Evolutionary conservation across 228 moss, liverwort and hornwort genomes (phyloP).

Genomic region (Sphagnum magellanicum): DNA sequence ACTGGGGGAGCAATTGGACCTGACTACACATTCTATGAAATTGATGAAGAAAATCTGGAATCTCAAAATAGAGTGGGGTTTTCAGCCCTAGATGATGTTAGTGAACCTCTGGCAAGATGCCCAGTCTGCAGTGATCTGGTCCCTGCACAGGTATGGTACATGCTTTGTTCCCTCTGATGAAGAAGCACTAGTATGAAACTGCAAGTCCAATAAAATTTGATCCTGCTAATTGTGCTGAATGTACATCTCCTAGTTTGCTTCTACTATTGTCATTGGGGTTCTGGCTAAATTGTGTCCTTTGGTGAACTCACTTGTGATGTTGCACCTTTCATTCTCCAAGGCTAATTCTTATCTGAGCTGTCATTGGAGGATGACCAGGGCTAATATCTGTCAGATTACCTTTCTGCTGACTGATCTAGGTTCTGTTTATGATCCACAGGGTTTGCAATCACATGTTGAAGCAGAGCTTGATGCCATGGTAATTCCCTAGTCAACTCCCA

Average conservation of each 20-base stretch:
- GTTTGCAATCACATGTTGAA: constrained; percentile 45
- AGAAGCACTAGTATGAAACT: too few species aligned
- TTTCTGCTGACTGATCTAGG: neutral
- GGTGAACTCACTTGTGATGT: too few species aligned
- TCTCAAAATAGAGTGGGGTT: constrained; percentile 23
- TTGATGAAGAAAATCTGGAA: constrained; percentile 4
- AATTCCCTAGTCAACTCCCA: constrained; percentile 4
- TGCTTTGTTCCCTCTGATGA: neutral
- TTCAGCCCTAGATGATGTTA: neutral
- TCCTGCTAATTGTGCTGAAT: too few species aligned
- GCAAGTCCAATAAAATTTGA: too few species aligned
- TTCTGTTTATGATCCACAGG: constrained; percentile 14
- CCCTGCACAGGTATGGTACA: constrained; percentile 24
- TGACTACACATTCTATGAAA: constrained; percentile 10
- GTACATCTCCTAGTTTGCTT: too few species aligned
- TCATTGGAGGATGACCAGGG: neutral
- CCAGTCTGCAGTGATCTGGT: constrained; percentile 42
- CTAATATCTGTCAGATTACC: neutral
- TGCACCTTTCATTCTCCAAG: too few species aligned
- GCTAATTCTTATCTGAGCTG: too few species aligned
- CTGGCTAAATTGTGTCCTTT: too few species aligned
- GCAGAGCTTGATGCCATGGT: constrained; percentile 41
- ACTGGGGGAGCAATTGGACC: constrained; percentile 17
- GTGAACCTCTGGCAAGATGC: constrained; percentile 15
- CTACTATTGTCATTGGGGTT: too few species aligned